A percentile compares a stretch with the other conserved stretches of the same genome.
Evolutionary conservation across 345 rosid genomes (phyloP).

Genomic region (Acer negundo): DNA sequence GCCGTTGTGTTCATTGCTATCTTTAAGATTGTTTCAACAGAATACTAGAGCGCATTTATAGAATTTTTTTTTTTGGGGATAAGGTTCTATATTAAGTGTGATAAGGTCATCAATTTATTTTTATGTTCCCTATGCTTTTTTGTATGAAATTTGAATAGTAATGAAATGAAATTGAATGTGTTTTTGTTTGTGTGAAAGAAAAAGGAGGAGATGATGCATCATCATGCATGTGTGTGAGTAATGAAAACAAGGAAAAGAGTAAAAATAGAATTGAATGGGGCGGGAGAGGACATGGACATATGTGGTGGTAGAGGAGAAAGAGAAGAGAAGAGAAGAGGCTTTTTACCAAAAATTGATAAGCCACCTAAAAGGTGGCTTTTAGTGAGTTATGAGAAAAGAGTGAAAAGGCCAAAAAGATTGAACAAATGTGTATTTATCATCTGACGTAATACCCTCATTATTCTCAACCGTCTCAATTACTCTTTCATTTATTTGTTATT

Average conservation of each 20-base stretch:
- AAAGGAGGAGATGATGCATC: neutral
- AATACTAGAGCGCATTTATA: constrained; percentile 13
- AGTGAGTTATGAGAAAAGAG: constrained; percentile 49
- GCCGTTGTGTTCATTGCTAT: neutral
- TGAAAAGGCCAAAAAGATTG: constrained; percentile 25
- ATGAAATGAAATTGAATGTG: neutral
- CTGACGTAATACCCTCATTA: constrained; percentile 81
- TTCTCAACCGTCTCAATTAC: constrained; percentile 97
- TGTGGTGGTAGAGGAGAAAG: constrained; percentile 15
- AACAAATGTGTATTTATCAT: constrained; percentile 78
- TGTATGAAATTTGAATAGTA: constrained; percentile 13
- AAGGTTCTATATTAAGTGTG: neutral
- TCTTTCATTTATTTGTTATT: constrained; percentile 90
- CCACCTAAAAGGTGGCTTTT: constrained; percentile 62
- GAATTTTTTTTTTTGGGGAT: neutral
- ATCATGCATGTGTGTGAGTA: constrained; percentile 19
- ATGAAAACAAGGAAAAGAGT: constrained; percentile 25
- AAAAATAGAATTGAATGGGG: constrained; percentile 44
- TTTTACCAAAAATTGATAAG: constrained; percentile 48
- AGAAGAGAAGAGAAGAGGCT: constrained; percentile 22
- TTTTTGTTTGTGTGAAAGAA: neutral
- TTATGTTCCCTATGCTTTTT: constrained; percentile 17
- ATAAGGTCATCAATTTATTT: neutral
- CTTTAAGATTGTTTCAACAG: constrained; percentile 12
- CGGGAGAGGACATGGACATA: neutral